These are phyloP conservation scores for Russula compacta DNA, from an alignment of 768 basidiomycete genomes.

Conservation along the genomic window DNA sequence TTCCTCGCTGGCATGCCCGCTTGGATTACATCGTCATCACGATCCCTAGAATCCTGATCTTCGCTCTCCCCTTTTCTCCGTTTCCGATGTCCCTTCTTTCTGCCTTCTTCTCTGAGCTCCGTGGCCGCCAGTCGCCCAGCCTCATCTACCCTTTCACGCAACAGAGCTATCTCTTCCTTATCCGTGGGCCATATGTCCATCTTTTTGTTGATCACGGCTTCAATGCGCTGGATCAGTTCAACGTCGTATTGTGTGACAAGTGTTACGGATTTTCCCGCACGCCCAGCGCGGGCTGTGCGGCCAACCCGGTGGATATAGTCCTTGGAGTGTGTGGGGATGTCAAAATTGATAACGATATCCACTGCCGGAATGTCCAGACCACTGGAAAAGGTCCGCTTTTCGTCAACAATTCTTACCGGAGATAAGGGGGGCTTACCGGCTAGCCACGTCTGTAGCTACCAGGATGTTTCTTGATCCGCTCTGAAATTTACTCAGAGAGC, in stretches of 20 bases:
- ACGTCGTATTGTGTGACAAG: slow-evolving; percentile 98
- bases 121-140: slow-evolving; percentile 66
- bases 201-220: slow-evolving; percentile 84
- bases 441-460: slow-evolving; percentile 95
- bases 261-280: slow-evolving; percentile 94
- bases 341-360: slow-evolving; percentile 96
- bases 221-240: slow-evolving; percentile 91
- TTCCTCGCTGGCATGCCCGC: slow-evolving; percentile 73
- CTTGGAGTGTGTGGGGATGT: slow-evolving; percentile 95
- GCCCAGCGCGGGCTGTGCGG: slow-evolving; percentile 94
- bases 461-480: slow-evolving; percentile 84
- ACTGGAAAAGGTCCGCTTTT: slow-evolving; percentile 30
- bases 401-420: neutral
- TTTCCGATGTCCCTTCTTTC: slow-evolving; percentile 40
- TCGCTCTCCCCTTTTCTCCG: slow-evolving; percentile 39
- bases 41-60: slow-evolving; percentile 67
- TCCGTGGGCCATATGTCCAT: slow-evolving; percentile 84
- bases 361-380: slow-evolving; percentile 95
- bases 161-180: slow-evolving; percentile 77
- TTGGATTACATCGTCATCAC: slow-evolving; percentile 89
- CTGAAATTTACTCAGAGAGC: slow-evolving; percentile 92
- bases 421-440: slow-evolving; percentile 45
- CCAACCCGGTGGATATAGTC: slow-evolving; percentile 99
- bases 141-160: slow-evolving; percentile 85
- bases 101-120: slow-evolving; percentile 72